Percentiles rank a stretch among this genome's conserved stretches.
Conservation (phyloP, 257 asterid genomes). For the Solanum okadae region DNA sequence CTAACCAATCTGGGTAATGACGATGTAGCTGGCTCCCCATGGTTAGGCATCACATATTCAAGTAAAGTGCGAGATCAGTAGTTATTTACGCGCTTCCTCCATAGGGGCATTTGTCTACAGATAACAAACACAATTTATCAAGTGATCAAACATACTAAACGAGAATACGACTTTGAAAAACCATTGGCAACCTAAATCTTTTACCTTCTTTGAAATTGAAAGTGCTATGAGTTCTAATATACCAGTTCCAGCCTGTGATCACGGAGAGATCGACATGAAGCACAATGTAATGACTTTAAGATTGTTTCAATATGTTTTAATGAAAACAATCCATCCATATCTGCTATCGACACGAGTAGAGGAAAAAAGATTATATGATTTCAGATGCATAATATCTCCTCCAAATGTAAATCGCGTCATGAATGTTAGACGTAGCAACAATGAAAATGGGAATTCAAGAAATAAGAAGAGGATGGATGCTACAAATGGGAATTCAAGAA, state of each 20-base stretch:
- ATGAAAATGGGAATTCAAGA: too few species aligned
- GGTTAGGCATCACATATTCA: not conserved
- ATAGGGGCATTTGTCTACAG: too few species aligned
- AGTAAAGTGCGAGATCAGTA: too few species aligned
- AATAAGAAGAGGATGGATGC: too few species aligned
- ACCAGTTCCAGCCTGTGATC: constrained; percentile 88
- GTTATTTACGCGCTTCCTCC: too few species aligned
- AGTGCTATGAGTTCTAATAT: constrained; percentile 95
- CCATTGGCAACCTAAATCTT: too few species aligned
- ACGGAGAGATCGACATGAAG: not conserved
- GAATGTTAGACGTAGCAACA: not conserved
- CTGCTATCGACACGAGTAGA: not conserved
- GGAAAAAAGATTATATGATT: not conserved
- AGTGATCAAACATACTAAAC: too few species aligned
- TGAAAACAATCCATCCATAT: not conserved
- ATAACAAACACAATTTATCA: too few species aligned
- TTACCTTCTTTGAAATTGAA: too few species aligned
- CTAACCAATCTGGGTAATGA: not conserved
- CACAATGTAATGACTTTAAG: not conserved
- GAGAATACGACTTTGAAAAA: too few species aligned
- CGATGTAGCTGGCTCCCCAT: not conserved
- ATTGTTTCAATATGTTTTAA: not conserved
- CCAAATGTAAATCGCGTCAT: not conserved
- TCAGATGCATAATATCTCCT: not conserved
- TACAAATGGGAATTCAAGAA: too few species aligned